Evolutionary conservation across 192 early-diverging fungal genomes (phyloP).

Genomic region (Globomyces pollinis-pini): DNA sequence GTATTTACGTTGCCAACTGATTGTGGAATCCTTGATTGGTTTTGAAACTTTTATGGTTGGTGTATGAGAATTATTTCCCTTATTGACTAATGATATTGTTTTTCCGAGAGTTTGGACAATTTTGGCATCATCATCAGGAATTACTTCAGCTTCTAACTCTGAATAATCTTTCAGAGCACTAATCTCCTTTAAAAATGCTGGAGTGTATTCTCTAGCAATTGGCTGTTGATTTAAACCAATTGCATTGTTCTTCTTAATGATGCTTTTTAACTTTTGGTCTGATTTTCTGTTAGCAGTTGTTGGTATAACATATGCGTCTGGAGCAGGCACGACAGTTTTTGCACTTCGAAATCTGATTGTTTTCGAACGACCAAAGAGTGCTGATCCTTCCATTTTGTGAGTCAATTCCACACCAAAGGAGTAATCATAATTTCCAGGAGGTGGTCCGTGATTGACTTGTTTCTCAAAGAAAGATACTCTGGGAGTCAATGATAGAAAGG

Average conservation of each 20-base stretch:
- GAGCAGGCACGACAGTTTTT: slow-evolving; percentile 26
- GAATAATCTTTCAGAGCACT: neutral
- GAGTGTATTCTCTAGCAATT: neutral
- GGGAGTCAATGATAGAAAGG: slow-evolving; percentile 41
- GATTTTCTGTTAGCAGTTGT: slow-evolving; percentile 8
- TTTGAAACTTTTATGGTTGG: neutral
- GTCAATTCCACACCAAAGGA: slow-evolving; percentile 17
- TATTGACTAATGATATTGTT: too few relatives aligned
- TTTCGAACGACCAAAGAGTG: slow-evolving; percentile 39
- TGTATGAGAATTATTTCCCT: too few relatives aligned
- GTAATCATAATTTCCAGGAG: slow-evolving; percentile 39
- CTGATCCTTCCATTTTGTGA: slow-evolving; percentile 28
- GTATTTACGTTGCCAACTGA: slow-evolving; percentile 45
- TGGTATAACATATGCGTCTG: slow-evolving; percentile 30
- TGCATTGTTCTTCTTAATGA: slow-evolving; percentile 13
- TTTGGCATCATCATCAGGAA: too few relatives aligned
- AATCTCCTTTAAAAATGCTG: neutral
- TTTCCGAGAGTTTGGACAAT: too few relatives aligned
- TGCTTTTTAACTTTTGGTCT: slow-evolving; percentile 8
- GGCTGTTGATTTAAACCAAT: slow-evolving; percentile 8
- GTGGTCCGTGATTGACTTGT: slow-evolving; percentile 27
- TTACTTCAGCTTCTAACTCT: neutral
- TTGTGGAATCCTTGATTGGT: slow-evolving; percentile 6
- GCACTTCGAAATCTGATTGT: slow-evolving; percentile 28
- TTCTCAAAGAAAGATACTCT: slow-evolving; percentile 40